Evolutionary conservation across 306 rosid species (phyloP).

Genomic region (Ammopiptanthus mongolicus): DNA sequence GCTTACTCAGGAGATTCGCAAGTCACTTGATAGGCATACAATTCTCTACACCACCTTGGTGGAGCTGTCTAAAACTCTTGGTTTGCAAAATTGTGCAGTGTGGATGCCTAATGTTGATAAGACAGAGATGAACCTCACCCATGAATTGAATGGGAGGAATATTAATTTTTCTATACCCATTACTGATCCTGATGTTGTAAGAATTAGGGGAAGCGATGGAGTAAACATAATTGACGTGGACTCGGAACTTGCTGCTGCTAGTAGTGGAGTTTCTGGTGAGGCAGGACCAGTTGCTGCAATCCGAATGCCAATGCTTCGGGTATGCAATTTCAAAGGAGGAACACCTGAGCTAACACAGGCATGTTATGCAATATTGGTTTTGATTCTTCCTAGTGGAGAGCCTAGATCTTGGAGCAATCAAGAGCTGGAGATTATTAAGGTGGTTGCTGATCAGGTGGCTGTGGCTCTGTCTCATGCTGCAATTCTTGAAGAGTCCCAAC

Average conservation of each 20-base stretch:
- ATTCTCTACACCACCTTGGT: conserved; percentile 71
- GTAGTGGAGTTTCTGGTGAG: conserved; percentile 45
- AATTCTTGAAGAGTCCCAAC: conserved; percentile 83
- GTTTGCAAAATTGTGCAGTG: conserved; percentile 84
- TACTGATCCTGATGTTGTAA: conserved; percentile 49
- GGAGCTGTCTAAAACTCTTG: conserved; percentile 69
- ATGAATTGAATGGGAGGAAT: conserved; percentile 59
- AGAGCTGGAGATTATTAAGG: conserved; percentile 74
- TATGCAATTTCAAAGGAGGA: conserved; percentile 75
- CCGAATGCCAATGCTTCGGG: conserved; percentile 90
- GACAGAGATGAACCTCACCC: conserved; percentile 68
- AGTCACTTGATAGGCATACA: conserved; percentile 73
- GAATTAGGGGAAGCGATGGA: conserved; percentile 46
- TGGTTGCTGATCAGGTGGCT: conserved; percentile 93
- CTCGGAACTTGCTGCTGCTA: conserved; percentile 56
- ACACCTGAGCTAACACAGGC: conserved; percentile 62
- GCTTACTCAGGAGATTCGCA: conserved; percentile 94
- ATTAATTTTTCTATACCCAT: conserved; percentile 41
- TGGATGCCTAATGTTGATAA: conserved; percentile 86
- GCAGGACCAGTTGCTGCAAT: conserved; percentile 84
- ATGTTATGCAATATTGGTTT: conserved; percentile 70
- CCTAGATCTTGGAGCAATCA: conserved; percentile 65
- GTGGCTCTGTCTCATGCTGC: conserved; percentile 94
- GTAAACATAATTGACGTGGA: conserved; percentile 44
- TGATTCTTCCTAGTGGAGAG: conserved; percentile 66